Conservation (phyloP, 2,329 filamentous ascomycete genomes). For the Tolypocladium sp. region DNA sequence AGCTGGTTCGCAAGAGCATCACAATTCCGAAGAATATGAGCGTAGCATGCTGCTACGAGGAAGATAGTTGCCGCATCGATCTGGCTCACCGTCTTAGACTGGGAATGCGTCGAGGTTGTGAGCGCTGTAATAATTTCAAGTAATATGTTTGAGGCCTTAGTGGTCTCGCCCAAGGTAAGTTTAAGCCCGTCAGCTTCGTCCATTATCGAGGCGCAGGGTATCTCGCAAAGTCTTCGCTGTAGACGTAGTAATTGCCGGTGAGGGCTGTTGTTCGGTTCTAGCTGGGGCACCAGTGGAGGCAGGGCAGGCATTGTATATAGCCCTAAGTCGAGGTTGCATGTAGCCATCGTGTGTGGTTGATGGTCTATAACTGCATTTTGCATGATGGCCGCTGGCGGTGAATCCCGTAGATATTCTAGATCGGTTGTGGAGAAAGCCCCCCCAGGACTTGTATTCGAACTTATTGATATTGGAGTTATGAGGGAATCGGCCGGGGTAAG, state of each 20-base stretch:
- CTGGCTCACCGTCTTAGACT: neutral
- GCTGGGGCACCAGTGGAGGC: neutral
- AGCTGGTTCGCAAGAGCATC: slow-evolving; percentile 1
- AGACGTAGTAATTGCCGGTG: neutral
- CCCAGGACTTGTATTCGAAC: neutral
- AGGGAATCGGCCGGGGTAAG: neutral
- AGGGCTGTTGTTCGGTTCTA: neutral
- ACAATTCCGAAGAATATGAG: slow-evolving; percentile 1
- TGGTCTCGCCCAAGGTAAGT: neutral
- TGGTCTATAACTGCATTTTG: neutral
- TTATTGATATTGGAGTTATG: neutral
- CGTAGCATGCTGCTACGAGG: slow-evolving; percentile 1
- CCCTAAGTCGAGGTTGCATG: neutral
- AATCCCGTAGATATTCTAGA: neutral
- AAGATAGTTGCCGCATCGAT: slow-evolving; percentile 1
- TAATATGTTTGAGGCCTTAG: neutral
- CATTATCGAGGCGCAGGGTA: neutral
- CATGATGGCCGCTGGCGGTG: neutral
- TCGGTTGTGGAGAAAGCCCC: neutral
- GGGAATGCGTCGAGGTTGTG: neutral
- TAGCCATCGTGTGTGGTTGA: neutral
- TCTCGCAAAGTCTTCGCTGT: neutral
- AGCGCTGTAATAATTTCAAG: neutral
- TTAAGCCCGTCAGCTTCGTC: neutral
- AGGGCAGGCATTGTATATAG: neutral